Base-by-base conservation (phyloP, 208 protist species). In the Trypanosoma mega region DNA sequence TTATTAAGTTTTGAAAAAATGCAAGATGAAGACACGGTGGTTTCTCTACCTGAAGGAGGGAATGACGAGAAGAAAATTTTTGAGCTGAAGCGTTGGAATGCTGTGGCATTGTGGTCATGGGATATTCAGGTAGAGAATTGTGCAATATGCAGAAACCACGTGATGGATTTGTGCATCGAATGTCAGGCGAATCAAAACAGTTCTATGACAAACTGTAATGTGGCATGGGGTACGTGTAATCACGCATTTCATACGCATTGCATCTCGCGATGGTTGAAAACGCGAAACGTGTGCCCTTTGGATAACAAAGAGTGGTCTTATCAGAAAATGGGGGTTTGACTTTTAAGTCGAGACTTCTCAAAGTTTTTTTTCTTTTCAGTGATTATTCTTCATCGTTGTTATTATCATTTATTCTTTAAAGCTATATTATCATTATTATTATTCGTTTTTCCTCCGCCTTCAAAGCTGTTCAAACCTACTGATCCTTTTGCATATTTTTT, bases 231-330 rank as follows among this genome's bases (percentile, higher is more conserved):
- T 27, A 75, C 91, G n/a, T 99, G 98, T 86, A 98, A 98, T 65
- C 98, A 99, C 63, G 98, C 97, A 4, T 99, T 99, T 78, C 98
- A 99, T 68, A 98, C 98, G 63, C 97, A 99, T 74, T 99, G 98
- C 74, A 99, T 99, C 62, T 98, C 96, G 8, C 80, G 97, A 27
- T 99, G 98, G 98, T 87, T 99, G 3, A 98, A 99, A 70, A 99
- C 98, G 0, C 85, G 97, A 24, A 96, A 99, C 69, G 97, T 99
- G 0, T 99, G 98, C 68, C 98, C 98, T 11, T 69, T 99, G 23
- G 94, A 96, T 76, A 99, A 99, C 60, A 82, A 96, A 39, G 97
- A 99, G 48, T 98, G 94, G 98, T 95, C 98, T 43, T 99, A 98
- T 74, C 88, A 98, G 48, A 98, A 98, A 63, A 98, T 97, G 63